These are phyloP conservation scores for Lecanicillium sp. DNA, from an alignment of 2,329 filamentous ascomycete species.

Conservation along the genomic window DNA sequence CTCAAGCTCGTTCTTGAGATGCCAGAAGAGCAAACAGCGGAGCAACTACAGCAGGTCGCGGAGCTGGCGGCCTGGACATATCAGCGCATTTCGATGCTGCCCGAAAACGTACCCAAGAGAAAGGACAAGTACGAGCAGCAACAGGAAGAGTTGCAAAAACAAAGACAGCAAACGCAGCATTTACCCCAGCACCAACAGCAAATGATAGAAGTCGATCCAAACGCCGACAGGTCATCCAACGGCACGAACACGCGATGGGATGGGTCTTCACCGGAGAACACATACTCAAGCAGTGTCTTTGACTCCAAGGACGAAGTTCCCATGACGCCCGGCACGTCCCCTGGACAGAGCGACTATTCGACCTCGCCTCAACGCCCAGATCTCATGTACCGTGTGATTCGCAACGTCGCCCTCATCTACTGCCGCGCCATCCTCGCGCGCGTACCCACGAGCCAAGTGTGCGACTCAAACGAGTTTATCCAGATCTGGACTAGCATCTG, in stretches of 20 bases:
- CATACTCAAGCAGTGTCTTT: slow-evolving; percentile 10
- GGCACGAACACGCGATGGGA: slow-evolving; percentile 16
- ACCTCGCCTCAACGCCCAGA: slow-evolving; percentile 26
- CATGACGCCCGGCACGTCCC: slow-evolving; percentile 5
- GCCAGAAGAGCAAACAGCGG: slow-evolving; percentile 27
- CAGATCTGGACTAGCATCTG: slow-evolving; percentile 42
- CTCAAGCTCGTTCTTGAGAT: slow-evolving; percentile 37
- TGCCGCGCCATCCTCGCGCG: slow-evolving; percentile 38
- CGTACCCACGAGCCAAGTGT: slow-evolving; percentile 35
- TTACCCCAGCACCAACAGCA: neutral
- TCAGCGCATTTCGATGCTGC: slow-evolving; percentile 31
- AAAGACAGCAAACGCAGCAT: slow-evolving; percentile 9
- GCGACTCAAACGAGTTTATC: slow-evolving; percentile 33
- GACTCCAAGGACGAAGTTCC: slow-evolving; percentile 9
- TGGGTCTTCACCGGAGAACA: slow-evolving; percentile 5
- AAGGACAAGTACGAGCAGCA: neutral
- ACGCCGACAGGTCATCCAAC: slow-evolving; percentile 1
- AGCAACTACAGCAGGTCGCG: slow-evolving; percentile 34
- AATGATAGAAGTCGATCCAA: neutral
- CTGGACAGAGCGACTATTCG: slow-evolving; percentile 16
- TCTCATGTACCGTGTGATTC: slow-evolving; percentile 41
- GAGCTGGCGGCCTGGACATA: slow-evolving; percentile 35
- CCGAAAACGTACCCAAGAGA: slow-evolving; percentile 21
- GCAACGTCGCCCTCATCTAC: slow-evolving; percentile 42
- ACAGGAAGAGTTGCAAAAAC: slow-evolving; percentile 11